Evolutionary conservation across 164 flowering plant genomes (phyloP), one percentile per base, ranked within the genome.

Genomic region (Paratinospora sagittata): DNA sequence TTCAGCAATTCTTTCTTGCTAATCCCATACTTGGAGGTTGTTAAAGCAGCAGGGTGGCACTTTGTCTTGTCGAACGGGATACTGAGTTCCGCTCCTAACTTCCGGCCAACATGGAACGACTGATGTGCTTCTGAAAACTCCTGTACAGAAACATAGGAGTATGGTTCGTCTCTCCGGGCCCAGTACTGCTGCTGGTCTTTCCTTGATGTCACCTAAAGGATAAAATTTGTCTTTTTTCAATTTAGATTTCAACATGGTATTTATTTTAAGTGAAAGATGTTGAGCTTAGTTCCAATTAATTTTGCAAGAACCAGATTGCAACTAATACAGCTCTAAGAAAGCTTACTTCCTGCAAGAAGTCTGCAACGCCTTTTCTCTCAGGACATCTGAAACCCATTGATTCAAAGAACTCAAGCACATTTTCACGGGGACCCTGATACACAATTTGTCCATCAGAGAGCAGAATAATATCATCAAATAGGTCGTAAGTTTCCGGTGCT

Each of bases 401-500:
- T 55, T 55, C 71, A 33, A 68, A 68, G 63, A 68, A 68, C 30
- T 68, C 71, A 13, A 68, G 71, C 41, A 68, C 71, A 19, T 68
- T 30, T 21, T 68, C 45, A 19, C 63, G 71, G 16, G 71, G 71
- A 55, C 71, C 71, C 70, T 91, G 91, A 60, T 91, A 90, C 64
- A 90, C 88, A 33, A 88, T 82, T 45, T 81, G 81, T 6, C 95
- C 91, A 70, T 91, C 93, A 2, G 93, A 85, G 34, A 91, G 70
- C 41, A 91, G 89, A 43, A 91, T 78, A 55, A 91, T 85, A 75
- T 90, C 97, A 73, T 89, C 92, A 30, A 91, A 91, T 23, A 91
- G 87, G 43, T 88, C 76, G 33, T 82, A 91, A 33, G 90, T 88
- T 81, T 91, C 97, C 0, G 93, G 97, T 14, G 97, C 89, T 8